Percentiles rank a stretch among this genome's conserved stretches.
Evolutionary conservation across 177 flowering plant genomes (phyloP).

Genomic region (Vitis hybrid): DNA sequence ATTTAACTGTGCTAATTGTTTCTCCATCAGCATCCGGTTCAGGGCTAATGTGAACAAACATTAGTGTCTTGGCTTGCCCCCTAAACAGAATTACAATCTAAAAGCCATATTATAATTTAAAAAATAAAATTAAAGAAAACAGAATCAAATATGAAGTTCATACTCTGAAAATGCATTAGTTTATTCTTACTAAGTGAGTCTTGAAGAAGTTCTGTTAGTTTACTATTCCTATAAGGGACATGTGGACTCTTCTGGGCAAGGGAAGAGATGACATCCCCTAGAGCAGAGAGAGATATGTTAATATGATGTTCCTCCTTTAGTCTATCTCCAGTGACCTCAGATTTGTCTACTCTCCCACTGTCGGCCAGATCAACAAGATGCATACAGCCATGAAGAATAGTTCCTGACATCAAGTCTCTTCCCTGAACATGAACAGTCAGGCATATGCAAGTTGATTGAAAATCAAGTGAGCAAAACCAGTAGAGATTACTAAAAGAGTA

Average conservation of each 20-base stretch:
- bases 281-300: constrained; percentile 91
- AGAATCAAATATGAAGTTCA: too few species aligned
- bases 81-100: constrained; percentile 26
- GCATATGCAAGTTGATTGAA: constrained; percentile 55
- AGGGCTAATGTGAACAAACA: constrained; percentile 98
- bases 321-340: constrained; percentile 91
- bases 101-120: too few species aligned
- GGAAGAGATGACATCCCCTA: constrained; percentile 82
- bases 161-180: too few species aligned
- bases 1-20: constrained; percentile 90
- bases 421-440: constrained; percentile 97
- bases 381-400: constrained; percentile 83
- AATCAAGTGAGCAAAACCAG: constrained; percentile 7
- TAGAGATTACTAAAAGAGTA: neutral
- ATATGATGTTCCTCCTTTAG: constrained; percentile 95
- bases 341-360: constrained; percentile 93
- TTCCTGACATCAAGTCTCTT: constrained; percentile 74
- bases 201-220: too few species aligned
- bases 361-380: constrained; percentile 97
- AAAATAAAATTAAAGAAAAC: too few species aligned
- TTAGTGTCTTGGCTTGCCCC: constrained; percentile 97
- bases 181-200: too few species aligned
- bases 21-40: constrained; percentile 84
- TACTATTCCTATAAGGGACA: too few species aligned
- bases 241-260: too few species aligned